Conservation (phyloP, 164 flowering plant species). For the Houttuynia cordata region DNA sequence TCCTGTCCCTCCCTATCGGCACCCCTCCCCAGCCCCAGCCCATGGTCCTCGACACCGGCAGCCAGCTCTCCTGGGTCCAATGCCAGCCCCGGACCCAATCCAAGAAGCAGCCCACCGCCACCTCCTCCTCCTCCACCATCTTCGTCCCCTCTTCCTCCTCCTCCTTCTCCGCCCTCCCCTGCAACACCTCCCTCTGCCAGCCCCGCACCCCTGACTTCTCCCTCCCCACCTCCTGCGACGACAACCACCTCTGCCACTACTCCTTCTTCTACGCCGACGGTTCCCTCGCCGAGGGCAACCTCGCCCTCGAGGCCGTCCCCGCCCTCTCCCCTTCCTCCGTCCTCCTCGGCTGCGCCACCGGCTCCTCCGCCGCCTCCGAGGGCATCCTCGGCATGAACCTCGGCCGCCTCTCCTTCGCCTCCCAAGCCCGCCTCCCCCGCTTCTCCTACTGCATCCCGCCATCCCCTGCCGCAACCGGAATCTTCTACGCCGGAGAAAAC, state of each 20-base stretch:
- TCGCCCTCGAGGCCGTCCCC: slow-evolving; percentile 49
- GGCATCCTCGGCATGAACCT: slow-evolving; percentile 81
- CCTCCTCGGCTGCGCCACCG: slow-evolving; percentile 53
- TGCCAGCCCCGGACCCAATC: slow-evolving; percentile 38
- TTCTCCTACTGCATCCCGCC: slow-evolving; percentile 68
- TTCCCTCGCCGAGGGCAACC: slow-evolving; percentile 68
- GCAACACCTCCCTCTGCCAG: slow-evolving; percentile 58
- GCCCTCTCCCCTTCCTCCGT: slow-evolving; percentile 45
- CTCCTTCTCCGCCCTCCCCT: slow-evolving; percentile 59
- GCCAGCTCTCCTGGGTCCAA: slow-evolving; percentile 77
- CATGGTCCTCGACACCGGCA: slow-evolving; percentile 75
- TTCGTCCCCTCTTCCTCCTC: slow-evolving; percentile 75
- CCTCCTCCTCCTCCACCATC: neutral
- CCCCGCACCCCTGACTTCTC: slow-evolving; percentile 59
- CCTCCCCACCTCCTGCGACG: slow-evolving; percentile 69
- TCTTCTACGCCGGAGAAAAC: slow-evolving; percentile 49
- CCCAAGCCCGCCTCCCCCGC: slow-evolving; percentile 40
- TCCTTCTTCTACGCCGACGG: slow-evolving; percentile 85
- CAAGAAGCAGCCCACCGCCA: slow-evolving; percentile 9
- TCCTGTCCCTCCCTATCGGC: slow-evolving; percentile 59
- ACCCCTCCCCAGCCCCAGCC: slow-evolving; percentile 71
- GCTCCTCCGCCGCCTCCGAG: slow-evolving; percentile 27
- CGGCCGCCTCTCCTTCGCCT: slow-evolving; percentile 56
- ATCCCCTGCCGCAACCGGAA: slow-evolving; percentile 19
- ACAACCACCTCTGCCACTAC: slow-evolving; percentile 62